Evolutionary conservation across 225 moss, liverwort and hornwort species (phyloP).

Genomic region (Sphagnum contortum): DNA sequence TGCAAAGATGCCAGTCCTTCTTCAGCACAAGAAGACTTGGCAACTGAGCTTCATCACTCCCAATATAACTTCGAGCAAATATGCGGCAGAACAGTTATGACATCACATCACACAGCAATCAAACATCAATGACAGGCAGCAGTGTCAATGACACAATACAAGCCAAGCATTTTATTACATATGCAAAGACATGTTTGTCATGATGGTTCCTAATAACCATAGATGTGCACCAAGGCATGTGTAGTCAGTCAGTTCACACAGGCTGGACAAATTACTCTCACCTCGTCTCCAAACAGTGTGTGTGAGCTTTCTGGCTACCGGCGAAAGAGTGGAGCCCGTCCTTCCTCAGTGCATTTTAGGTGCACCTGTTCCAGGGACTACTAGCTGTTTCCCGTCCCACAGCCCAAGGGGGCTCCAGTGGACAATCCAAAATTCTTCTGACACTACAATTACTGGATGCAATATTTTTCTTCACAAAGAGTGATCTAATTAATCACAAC

Average conservation of each 20-base stretch:
- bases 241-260: constrained; percentile 81
- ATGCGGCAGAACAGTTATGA: constrained; percentile 31
- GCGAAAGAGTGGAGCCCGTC: constrained; percentile 85
- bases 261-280: constrained; percentile 99
- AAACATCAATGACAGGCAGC: constrained; percentile 31
- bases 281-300: constrained; percentile 75
- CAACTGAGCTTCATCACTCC: constrained; percentile 11
- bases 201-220: constrained; percentile 28
- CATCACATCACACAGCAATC: constrained; percentile 4
- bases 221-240: constrained; percentile 52
- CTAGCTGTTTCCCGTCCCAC: constrained; percentile 57
- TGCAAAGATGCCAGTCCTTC: constrained; percentile 39
- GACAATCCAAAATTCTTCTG: constrained; percentile 53
- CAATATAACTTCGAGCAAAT: constrained; percentile 21
- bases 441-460: constrained; percentile 62
- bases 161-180: too few species aligned
- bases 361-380: constrained; percentile 99
- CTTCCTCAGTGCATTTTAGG: constrained; percentile 97
- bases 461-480: constrained; percentile 59
- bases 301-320: constrained; percentile 95
- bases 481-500: constrained; percentile 36
- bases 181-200: constrained; percentile 21
- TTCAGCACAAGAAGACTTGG: constrained; percentile 39
- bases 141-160: constrained; percentile 3
- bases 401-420: constrained; percentile 68